Evolutionary conservation across 495 filamentous ascomycete species (phyloP).

Genomic region (Penicillium egyptiacum): DNA sequence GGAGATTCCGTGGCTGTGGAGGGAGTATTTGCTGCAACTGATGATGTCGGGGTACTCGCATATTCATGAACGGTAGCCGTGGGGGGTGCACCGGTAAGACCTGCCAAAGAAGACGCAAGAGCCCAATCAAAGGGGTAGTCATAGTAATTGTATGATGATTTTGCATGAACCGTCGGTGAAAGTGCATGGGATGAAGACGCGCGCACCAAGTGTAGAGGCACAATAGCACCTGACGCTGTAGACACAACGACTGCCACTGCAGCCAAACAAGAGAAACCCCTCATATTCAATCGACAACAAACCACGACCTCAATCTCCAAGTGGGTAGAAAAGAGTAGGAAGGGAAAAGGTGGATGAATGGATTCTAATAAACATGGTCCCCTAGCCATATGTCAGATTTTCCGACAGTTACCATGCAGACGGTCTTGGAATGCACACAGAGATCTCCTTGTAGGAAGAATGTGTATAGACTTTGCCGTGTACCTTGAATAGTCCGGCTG

Average conservation of each 20-base stretch:
- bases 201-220: constrained; percentile 11
- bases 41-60: background rate
- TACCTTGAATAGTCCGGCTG: background rate
- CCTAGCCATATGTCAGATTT: constrained; percentile 2
- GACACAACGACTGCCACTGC: constrained; percentile 16
- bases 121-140: constrained; percentile 1
- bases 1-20: background rate
- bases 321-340: background rate
- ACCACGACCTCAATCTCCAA: constrained; percentile 7
- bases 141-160: background rate
- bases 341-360: background rate
- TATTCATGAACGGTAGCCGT: background rate
- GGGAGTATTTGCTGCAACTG: background rate
- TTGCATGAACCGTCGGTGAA: background rate
- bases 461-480: constrained; percentile 6
- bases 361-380: background rate
- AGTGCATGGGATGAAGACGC: background rate
- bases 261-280: constrained; percentile 13
- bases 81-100: background rate
- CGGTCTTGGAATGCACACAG: constrained; percentile 13
- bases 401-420: background rate
- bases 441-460: constrained; percentile 6
- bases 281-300: constrained; percentile 19
- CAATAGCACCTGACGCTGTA: constrained; percentile 16
- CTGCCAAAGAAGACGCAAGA: constrained; percentile 6